Base-by-base conservation (phyloP, 2,329 filamentous ascomycete species). In the Fusarium sp. region DNA sequence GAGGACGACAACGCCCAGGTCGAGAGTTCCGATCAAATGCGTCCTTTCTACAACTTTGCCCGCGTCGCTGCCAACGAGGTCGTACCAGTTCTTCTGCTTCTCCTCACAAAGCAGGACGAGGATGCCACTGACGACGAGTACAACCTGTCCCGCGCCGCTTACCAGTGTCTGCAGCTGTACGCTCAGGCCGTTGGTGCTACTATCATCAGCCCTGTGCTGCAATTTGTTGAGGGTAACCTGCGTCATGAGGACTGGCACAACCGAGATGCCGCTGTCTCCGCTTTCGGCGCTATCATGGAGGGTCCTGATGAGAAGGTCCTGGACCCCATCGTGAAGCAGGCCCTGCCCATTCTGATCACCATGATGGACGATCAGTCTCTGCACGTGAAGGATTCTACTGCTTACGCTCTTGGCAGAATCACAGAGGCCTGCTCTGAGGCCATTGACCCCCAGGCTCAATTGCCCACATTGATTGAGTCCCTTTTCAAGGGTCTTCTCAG, bases 281-380 rank as follows among this genome's bases (percentile, higher is more conserved):
- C 96, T 18, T 98, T 99, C 73, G 96, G 96, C 68, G 96, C 94
- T 71, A 98, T 99, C 74, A 97, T 99, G 94, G 96, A 99, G 78
- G 96, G 96, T 28, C 96, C 96, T 1, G 96, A 98, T 62, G 92
- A 97, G 80, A 93, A 92, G 82, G 89, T 95, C 50, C 84, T 99
- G 53, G 93, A 97, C 75, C 94, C 95, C 58, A 91, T 99, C 58
- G 93, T 99, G 76, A 97, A 97, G 84, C 95, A 97, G 79, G 96
- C 94, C 65, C 87, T 99, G 50, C 92, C 93, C 53, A 92, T 97
- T 56, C 86, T 99, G 51, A 96, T 99, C 76, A 89, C 87, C 72
- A 90, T 91, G 88, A 98, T 98, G 93, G 90, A 96, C 61, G 96
- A 99, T 78, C 87, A 86, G 71, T 92, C 92, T 37, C 85, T 98